Evolutionary conservation across 2,329 filamentous ascomycete genomes (phyloP), one percentile per base, ranked within the genome.

Genomic region (Bipolaris zeicola): DNA sequence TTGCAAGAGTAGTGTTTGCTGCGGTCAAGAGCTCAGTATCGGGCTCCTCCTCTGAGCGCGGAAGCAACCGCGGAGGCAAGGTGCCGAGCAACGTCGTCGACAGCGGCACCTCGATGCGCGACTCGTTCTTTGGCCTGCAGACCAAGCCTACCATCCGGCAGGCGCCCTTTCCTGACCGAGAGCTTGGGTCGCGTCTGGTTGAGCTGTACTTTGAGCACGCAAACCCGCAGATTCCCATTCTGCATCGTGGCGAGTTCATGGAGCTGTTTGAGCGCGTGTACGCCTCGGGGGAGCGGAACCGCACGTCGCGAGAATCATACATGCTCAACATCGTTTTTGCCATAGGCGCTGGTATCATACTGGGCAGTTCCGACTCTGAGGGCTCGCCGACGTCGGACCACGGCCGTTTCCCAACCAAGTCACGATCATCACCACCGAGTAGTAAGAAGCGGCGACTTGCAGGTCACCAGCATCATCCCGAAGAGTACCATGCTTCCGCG

Each of bases 271-370:
- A 96, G 51, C 85, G 86, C 43, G 90, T 92, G 0, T 97, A 96
- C 75, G 82, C 85, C 4, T 84, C 85, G 0, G 85, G 89, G 18
- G 83, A 85, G 44, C 85, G 86, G 56, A 83, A 85, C 50, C 84
- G 89, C 24, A 90, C 89, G 1, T 85, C 92, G 4, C 84, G 89
- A 51, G 92, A 96, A 76, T 82, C 95, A n/a, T 98, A 97, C 77
- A 86, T 96, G 79, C 82, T 98, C 61, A 97, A 97, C 76, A 97
- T 98, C 77, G 93, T 98, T 22, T 98, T 96, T 78, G 94, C 94
- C 13, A 97, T 98, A 67, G 95, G 95, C 6, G 90, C 91, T 16
- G 94, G 92, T 16, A 96, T 97, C 66, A 96, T 97, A 63, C 87
- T 96, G 65, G 90, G 79, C 53, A 77, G 76, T 45, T 76, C 77